Evolutionary conservation across 164 flowering plant genomes (phyloP).

Genomic region (Macadamia tetraphylla): DNA sequence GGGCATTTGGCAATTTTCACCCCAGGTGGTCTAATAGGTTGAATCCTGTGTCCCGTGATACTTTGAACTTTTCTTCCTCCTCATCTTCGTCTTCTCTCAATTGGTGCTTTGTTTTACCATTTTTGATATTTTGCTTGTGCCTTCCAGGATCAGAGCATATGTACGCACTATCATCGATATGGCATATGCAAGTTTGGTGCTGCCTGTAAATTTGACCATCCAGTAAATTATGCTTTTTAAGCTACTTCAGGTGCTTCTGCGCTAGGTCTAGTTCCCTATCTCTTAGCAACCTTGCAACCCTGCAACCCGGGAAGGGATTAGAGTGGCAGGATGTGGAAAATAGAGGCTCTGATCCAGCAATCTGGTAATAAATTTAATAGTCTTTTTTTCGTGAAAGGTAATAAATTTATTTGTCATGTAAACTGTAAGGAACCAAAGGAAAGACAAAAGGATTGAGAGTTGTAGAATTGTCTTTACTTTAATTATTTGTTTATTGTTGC

Average conservation of each 20-base stretch:
- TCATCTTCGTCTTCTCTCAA: too few relatives aligned
- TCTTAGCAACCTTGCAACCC: slow-evolving; percentile 10
- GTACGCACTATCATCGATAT: slow-evolving; percentile 58
- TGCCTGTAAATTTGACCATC: slow-evolving; percentile 70
- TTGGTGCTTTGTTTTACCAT: too few relatives aligned
- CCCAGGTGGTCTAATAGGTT: too few relatives aligned
- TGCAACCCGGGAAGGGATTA: slow-evolving; percentile 7
- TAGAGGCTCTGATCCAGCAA: slow-evolving; percentile 22
- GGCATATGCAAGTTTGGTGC: slow-evolving; percentile 87
- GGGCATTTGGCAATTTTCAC: too few relatives aligned
- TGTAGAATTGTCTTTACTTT: too few relatives aligned
- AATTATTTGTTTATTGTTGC: too few relatives aligned
- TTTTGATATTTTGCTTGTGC: not conserved
- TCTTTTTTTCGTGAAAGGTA: not conserved
- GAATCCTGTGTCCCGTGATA: too few relatives aligned
- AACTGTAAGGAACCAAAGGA: not conserved
- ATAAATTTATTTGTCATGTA: not conserved
- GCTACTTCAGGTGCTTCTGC: slow-evolving; percentile 16
- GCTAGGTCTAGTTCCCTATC: slow-evolving; percentile 13
- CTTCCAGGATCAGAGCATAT: slow-evolving; percentile 56
- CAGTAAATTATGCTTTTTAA: slow-evolving; percentile 24
- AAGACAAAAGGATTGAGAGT: not conserved
- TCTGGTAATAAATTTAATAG: slow-evolving; percentile 6
- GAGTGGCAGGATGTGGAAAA: slow-evolving; percentile 16
- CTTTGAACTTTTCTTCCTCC: too few relatives aligned